phyloP scores from a whole-genome alignment of 768 basidiomycete genomes.

The Leccinellum rugosiceps region DNA sequence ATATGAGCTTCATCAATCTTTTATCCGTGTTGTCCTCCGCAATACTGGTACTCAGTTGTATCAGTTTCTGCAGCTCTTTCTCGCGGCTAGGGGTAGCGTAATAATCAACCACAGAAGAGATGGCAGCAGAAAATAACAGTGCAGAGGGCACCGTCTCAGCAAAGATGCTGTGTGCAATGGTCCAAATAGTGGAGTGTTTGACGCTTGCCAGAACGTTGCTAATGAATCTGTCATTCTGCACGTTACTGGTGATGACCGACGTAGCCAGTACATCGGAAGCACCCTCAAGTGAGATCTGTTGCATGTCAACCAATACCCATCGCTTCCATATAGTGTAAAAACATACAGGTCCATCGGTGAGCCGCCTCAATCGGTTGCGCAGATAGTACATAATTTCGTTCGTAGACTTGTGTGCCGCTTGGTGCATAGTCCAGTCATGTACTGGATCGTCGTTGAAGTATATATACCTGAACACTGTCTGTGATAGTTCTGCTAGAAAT shows the following conservation, averaged over 20 bases:
- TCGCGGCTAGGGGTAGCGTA: slow-evolving; percentile 44
- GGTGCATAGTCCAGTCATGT: slow-evolving; percentile 33
- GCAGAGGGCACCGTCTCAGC: slow-evolving; percentile 54
- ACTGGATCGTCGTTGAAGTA: slow-evolving; percentile 32
- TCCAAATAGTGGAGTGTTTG: slow-evolving; percentile 16
- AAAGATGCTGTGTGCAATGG: slow-evolving; percentile 50
- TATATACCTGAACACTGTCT: slow-evolving; percentile 31
- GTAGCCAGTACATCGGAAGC: slow-evolving; percentile 20
- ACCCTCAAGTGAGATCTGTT: slow-evolving; percentile 19
- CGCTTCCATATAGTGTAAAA: neutral
- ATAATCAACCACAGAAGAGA: slow-evolving; percentile 58
- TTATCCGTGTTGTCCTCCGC: slow-evolving; percentile 24
- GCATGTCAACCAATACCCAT: neutral
- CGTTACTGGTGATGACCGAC: slow-evolving; percentile 21
- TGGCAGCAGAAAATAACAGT: slow-evolving; percentile 51
- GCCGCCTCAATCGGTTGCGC: slow-evolving; percentile 17
- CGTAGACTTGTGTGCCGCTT: slow-evolving; percentile 26
- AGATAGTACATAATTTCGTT: slow-evolving; percentile 26
- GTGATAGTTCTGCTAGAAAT: neutral
- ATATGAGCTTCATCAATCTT: slow-evolving; percentile 40
- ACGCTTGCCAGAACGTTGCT: slow-evolving; percentile 9
- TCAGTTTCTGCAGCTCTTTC: slow-evolving; percentile 36
- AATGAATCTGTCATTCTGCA: slow-evolving; percentile 21
- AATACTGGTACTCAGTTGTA: slow-evolving; percentile 30
- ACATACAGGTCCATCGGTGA: slow-evolving; percentile 21